Percentiles rank a stretch among this genome's conserved stretches.
Conservation (phyloP, 2,329 filamentous ascomycete genomes). For the Sporothrix inflata region DNA sequence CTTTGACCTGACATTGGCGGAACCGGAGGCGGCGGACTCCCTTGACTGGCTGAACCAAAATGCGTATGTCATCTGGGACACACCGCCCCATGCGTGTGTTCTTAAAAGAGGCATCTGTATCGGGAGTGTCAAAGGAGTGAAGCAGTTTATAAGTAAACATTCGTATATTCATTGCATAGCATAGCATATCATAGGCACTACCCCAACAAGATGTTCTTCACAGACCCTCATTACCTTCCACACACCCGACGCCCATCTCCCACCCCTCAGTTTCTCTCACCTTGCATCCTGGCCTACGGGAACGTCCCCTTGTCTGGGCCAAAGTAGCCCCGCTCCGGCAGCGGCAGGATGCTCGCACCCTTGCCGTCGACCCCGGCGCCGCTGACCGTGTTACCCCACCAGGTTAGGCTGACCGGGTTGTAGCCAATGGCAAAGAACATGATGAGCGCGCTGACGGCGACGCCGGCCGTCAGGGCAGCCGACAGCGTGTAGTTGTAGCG, state of each 20-base stretch:
- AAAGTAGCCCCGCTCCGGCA: constrained; percentile 43
- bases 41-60: constrained; percentile 17
- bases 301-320: constrained; percentile 36
- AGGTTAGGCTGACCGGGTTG: constrained; percentile 43
- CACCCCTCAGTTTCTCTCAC: no score
- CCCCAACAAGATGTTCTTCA: background rate
- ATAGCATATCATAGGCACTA: background rate
- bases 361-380: constrained; percentile 41
- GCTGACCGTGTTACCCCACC: constrained; percentile 54
- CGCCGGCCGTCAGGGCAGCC: constrained; percentile 47
- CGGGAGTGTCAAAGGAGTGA: background rate
- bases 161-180: background rate
- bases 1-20: constrained; percentile 14
- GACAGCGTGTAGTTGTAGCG: constrained; percentile 54
- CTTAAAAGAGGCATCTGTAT: background rate
- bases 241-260: background rate
- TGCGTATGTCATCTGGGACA: constrained; percentile 11
- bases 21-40: background rate
- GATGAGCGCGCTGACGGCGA: constrained; percentile 48
- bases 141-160: background rate
- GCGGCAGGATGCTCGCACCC: constrained; percentile 36
- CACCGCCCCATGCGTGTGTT: constrained; percentile 6
- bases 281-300: no score
- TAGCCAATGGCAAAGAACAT: constrained; percentile 51
- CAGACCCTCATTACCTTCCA: no score